Base-by-base conservation (phyloP, 1,284 basidiomycete species). In the Boletus albobrunnescens region DNA sequence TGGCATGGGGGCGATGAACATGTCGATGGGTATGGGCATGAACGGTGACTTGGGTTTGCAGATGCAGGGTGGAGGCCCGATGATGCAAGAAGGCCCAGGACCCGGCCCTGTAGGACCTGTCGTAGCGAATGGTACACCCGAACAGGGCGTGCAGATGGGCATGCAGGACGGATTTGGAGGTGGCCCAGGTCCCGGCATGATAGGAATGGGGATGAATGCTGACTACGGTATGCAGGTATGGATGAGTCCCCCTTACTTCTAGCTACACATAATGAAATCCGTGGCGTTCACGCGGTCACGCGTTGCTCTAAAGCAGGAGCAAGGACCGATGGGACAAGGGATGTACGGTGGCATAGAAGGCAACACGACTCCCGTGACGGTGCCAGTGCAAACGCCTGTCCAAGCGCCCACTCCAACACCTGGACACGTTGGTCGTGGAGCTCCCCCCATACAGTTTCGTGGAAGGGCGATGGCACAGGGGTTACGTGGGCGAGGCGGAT, bases 171-270 rank as follows among this genome's bases (percentile, higher is more conserved):
- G 72, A 24, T 78, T 71, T 55, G 68, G 65, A 43, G 60, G 65
- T 56, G 68, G 64, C 46, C 65, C 69, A 53, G 72, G 70, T 27
- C 68, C 68, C 52, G 71, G 74, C 46, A 78, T 79, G 71, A 78
- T 81, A 74, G 70, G 68, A 47, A 82, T 81, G 76, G 76, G 59
- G 12, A 69, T 71, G 59, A 65, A 65, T 31, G 64, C 64, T 39
- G 74, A 82, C 45, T 81, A 74, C 56, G 75, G 70, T 51, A 79
- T 81, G 71, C 83, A 84, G 81, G 84, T 83, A 61, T 57, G 71
- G 55, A 50, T 60, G 45, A 56, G 57, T 63, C 55, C 59, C 56
- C 59, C 63, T 63, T 65, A 68, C 56, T 67, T 67, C 66, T 65
- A 65, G 63, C 60, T 65, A 65, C 67, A 60, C 56, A 61, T 68